Conservation (phyloP, 441 rosid species). For the Adansonia rubrostipa region DNA sequence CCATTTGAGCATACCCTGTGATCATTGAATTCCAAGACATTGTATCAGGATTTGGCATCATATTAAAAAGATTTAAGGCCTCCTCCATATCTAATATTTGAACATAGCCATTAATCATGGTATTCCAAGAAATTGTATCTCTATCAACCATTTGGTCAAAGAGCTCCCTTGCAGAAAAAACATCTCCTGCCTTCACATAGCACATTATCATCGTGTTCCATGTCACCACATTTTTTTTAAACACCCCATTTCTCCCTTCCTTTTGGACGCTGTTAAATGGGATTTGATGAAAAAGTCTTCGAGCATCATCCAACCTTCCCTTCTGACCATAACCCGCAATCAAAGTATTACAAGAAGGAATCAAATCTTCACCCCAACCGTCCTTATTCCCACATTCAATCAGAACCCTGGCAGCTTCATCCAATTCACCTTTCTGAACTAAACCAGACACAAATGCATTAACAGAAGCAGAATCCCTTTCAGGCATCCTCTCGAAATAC, state of each 20-base stretch:
- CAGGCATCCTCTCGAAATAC: conserved; percentile 25
- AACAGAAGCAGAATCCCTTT: conserved; percentile 17
- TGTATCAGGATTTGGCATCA: conserved; percentile 36
- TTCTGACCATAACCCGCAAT: conserved; percentile 26
- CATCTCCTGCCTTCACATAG: conserved; percentile 32
- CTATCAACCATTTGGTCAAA: conserved; percentile 32
- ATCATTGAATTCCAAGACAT: conserved; percentile 36
- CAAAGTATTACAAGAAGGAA: conserved; percentile 29
- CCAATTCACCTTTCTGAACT: conserved; percentile 20
- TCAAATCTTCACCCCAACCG: neutral
- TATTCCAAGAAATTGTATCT: conserved; percentile 35
- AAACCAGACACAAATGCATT: conserved; percentile 25
- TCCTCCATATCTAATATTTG: conserved; percentile 30
- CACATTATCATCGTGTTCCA: conserved; percentile 40
- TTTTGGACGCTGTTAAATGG: neutral
- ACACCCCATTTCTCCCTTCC: conserved; percentile 6
- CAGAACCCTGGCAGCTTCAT: conserved; percentile 25
- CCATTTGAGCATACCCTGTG: conserved; percentile 20
- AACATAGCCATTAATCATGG: conserved; percentile 43
- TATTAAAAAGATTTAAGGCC: conserved; percentile 36
- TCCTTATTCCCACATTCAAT: conserved; percentile 6
- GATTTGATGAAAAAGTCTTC: conserved; percentile 27
- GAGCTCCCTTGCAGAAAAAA: conserved; percentile 35
- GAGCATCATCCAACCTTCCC: conserved; percentile 29
- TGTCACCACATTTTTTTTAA: conserved; percentile 29